Base-by-base conservation (phyloP, 805 yeast species). In the Candida xyloterini region DNA sequence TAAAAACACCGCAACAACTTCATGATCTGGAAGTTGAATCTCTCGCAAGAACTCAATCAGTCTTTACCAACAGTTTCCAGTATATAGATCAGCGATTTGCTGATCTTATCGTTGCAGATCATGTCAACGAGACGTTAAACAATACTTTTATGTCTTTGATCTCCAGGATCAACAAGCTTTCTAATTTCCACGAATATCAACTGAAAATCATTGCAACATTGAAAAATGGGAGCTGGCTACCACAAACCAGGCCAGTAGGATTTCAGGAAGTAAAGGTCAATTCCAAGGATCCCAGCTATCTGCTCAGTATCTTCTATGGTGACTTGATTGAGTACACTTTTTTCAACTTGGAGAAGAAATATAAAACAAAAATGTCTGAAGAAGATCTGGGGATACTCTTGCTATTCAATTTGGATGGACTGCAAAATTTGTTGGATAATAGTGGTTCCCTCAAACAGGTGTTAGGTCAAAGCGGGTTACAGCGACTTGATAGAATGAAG, bases 241-340 rank as follows among this genome's bases (percentile, higher is more conserved):
- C 84, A 1, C 50, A 69, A 13, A 73, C 79, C 1, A 71, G 71
- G 38, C 91, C 65, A 66, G 68, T 25, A 79, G 96, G 95, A 65
- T 89, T 47, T 76, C 83, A 15, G 54, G 71, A 35, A 74, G 79
- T 8, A 65, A 73, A 44, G 83, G 57, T 68, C 2, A 54, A 58
- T 22, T 68, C 69, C 7, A 57, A 63, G 1, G 72, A 73, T 34
- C 70, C 79, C 1, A 63, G 66, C 16, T 74, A 71, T 40, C 60
- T 84, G 47, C 60, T 88, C 24, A 73, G 88, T 1, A 71, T 84
- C 30, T 90, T 74, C 54, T 74, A 78, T 44, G 75, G 89, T 36
- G 98, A 91, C 58, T 71, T 84, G 30, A 72, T 91, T 30, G 96
- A 90, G 59, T 79, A 81, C 31, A 71, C 87, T 18, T 70, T 81